Percentiles rank a stretch among this genome's conserved stretches.
Evolutionary conservation across 495 filamentous ascomycete species (phyloP).

Genomic region (Penicillium paxilli): DNA sequence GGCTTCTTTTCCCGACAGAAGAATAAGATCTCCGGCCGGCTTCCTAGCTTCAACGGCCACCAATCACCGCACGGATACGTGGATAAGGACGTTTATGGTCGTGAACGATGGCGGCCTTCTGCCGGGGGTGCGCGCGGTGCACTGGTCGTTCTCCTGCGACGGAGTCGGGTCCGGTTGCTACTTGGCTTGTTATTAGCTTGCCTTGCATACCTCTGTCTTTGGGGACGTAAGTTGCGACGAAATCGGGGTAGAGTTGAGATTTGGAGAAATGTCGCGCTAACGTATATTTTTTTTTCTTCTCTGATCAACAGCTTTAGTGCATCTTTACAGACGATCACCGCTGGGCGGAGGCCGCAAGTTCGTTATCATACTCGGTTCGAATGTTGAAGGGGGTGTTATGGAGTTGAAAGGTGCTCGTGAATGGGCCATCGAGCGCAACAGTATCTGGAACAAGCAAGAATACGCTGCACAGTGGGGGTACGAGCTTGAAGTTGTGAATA

Average conservation of each 20-base stretch:
- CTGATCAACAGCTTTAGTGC: constrained; percentile 29
- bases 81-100: constrained; percentile 76
- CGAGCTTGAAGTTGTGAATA: constrained; percentile 92
- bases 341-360: constrained; percentile 86
- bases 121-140: constrained; percentile 24
- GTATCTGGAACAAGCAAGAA: constrained; percentile 87
- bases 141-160: constrained; percentile 42
- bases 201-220: constrained; percentile 62
- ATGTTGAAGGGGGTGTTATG: constrained; percentile 96
- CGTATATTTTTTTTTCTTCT: neutral
- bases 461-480: constrained; percentile 92
- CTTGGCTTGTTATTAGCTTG: constrained; percentile 60
- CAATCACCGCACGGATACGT: constrained; percentile 48
- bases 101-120: constrained; percentile 35
- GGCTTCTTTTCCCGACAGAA: constrained; percentile 83
- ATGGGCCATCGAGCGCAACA: constrained; percentile 98
- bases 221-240: constrained; percentile 46
- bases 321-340: constrained; percentile 54
- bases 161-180: constrained; percentile 60
- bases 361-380: constrained; percentile 91
- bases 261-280: neutral
- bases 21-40: constrained; percentile 67
- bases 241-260: too few relatives aligned
- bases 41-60: constrained; percentile 64
- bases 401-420: constrained; percentile 97